Evolutionary conservation across 495 filamentous ascomycete genomes (phyloP), one percentile per base, ranked within the genome.

Genomic region (Xylaria bambusicola): DNA sequence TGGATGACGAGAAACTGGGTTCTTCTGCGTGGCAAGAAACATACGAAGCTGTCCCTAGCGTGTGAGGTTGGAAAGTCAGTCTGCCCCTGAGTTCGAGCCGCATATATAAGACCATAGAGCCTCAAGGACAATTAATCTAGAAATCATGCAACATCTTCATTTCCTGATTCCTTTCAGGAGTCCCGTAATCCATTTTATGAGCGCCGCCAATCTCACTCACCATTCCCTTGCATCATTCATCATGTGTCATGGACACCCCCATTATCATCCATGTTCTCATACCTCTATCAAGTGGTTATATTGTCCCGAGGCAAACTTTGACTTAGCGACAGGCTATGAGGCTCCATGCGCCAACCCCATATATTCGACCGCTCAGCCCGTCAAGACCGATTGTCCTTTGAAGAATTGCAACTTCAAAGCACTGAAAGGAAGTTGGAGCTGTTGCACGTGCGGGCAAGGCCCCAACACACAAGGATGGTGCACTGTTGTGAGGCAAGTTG

Each of bases 221-320:
- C 10, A 36, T 10, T 44, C 15, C 17, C 23, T 60, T 40, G n/a
- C 0, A 18, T 40, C 10, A 23, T 40, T 24, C 47, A 41, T 40
- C 59, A 78, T 78, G 76, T 78, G 76, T 36, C 70, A 75, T 68
- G 75, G 76, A 50, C 75, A 75, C 41, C 75, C 76, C 53, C 73
- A 72, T 49, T 63, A 66, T 38, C 76, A 78, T 35, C 61, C 70
- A 18, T 78, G 76, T 60, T 72, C 70, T 26, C 76, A 78, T 50
- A 71, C 70, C 24, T 78, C 76, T 26, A 64, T 77, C 24, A 70
- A 66, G 41, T 78, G 76, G 76, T 66, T 74, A 60, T 77, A 77
- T 60, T 78, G 76, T 51, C 71, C 71, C 23, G 67, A 72, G 42
- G 75, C 76, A 17, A 62, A 65, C 21, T 73, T 78, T 48, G 73